Conservation (phyloP, 306 rosid species). For the Vigna mungo region DNA sequence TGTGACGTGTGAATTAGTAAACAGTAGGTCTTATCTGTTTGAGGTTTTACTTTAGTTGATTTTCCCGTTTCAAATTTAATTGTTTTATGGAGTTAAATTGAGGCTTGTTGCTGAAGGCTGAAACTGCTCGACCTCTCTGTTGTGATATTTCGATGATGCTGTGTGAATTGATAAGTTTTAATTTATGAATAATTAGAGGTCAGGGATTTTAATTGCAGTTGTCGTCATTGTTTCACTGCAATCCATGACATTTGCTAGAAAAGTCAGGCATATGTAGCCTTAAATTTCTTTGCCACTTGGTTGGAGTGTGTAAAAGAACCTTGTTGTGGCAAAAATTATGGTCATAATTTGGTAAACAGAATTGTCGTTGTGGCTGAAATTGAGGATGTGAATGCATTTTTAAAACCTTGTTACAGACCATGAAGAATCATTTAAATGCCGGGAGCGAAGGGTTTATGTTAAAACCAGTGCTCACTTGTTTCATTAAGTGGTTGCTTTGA, state of each 20-base stretch:
- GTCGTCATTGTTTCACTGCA: background rate
- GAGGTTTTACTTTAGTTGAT: background rate
- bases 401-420: background rate
- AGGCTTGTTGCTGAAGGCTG: background rate
- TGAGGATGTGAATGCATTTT: background rate
- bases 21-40: constrained; percentile 4
- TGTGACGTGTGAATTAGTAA: background rate
- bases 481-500: background rate
- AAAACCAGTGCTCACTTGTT: constrained; percentile 4
- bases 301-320: background rate
- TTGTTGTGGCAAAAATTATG: background rate
- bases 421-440: constrained; percentile 3
- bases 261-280: background rate
- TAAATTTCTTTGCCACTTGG: background rate
- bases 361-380: background rate
- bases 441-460: constrained; percentile 2
- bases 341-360: background rate
- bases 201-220: background rate
- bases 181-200: constrained; percentile 10
- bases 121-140: background rate
- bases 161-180: constrained; percentile 22
- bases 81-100: constrained; percentile 9
- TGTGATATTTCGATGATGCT: background rate
- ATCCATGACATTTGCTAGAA: background rate
- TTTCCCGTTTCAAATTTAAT: background rate